A percentile compares a stretch with the other conserved stretches of the same genome.
Conservation (phyloP, 176 grass and related monocot species). For the Puya raimondii region DNA sequence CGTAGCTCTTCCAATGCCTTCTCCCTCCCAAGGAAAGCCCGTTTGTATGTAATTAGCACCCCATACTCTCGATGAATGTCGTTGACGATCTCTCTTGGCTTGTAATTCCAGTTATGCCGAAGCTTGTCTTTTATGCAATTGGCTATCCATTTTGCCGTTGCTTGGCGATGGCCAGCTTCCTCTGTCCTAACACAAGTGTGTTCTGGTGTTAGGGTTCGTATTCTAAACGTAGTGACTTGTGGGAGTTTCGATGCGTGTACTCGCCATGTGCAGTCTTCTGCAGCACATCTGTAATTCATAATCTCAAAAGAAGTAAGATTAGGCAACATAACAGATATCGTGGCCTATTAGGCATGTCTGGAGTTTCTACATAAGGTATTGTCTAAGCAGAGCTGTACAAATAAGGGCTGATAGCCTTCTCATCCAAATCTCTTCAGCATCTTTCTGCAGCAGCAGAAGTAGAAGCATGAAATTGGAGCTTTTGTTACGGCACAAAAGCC, state of each 20-base stretch:
- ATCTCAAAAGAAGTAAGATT: not conserved
- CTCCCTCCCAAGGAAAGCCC: constrained; percentile 14
- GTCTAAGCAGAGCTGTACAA: no score
- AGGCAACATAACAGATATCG: not conserved
- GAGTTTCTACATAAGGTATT: no score
- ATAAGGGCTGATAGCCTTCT: no score
- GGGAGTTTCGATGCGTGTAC: constrained; percentile 20
- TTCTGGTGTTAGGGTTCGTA: constrained; percentile 14
- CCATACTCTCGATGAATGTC: constrained; percentile 9
- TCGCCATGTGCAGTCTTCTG: constrained; percentile 18
- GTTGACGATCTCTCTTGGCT: constrained; percentile 13
- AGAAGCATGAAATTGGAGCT: no score
- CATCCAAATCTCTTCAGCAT: no score
- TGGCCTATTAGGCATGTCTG: no score
- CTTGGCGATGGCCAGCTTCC: constrained; percentile 9
- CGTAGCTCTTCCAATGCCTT: constrained; percentile 14
- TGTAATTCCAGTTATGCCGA: constrained; percentile 8
- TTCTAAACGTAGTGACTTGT: constrained; percentile 14
- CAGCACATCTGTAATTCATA: constrained; percentile 3
- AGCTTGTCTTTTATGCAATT: constrained; percentile 20
- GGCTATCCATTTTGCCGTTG: constrained; percentile 16
- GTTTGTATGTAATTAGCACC: constrained; percentile 2
- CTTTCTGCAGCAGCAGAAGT: no score
- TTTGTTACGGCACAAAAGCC: no score
- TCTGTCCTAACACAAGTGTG: constrained; percentile 11